A percentile compares a stretch with the other conserved stretches of the same genome.
Conservation (phyloP, 2,329 filamentous ascomycete genomes). For the Westerdykella ornata region DNA sequence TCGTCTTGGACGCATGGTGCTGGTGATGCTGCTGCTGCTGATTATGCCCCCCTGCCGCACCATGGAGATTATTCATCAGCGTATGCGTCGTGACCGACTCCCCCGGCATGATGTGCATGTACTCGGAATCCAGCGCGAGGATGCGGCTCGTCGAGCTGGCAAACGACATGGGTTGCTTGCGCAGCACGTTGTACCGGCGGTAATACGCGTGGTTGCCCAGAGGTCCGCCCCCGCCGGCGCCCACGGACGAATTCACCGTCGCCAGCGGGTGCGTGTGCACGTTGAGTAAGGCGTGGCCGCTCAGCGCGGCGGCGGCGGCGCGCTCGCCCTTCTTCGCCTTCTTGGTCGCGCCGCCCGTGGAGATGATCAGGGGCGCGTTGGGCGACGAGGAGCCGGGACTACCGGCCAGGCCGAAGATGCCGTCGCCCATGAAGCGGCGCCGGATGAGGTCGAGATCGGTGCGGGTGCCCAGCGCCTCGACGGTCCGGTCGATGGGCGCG, state of each 20-base stretch:
- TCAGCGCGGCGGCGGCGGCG: constrained; percentile 40
- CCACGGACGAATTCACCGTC: no score
- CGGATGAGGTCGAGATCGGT: constrained; percentile 69
- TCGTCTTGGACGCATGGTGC: constrained; percentile 63
- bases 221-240: constrained; percentile 46
- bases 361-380: constrained; percentile 56
- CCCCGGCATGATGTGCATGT: constrained; percentile 73
- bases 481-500: constrained; percentile 68
- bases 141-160: constrained; percentile 68
- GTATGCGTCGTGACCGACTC: constrained; percentile 23
- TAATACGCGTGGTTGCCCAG: constrained; percentile 58
- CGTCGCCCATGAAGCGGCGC: constrained; percentile 68
- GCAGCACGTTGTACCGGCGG: constrained; percentile 72
- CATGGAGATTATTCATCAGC: no score
- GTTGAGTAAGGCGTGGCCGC: constrained; percentile 41
- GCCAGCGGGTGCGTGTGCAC: no score
- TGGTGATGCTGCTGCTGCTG: constrained; percentile 42
- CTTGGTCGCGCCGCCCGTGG: constrained; percentile 44
- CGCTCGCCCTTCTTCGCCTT: constrained; percentile 52
- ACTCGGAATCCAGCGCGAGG: constrained; percentile 75
- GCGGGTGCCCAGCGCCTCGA: constrained; percentile 69
- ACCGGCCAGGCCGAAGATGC: constrained; percentile 60
- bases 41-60: constrained; percentile 8
- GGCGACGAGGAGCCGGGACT: constrained; percentile 65
- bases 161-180: constrained; percentile 76